phyloP scores from a whole-genome alignment of 306 rosid species.

The Vigna mungo region DNA sequence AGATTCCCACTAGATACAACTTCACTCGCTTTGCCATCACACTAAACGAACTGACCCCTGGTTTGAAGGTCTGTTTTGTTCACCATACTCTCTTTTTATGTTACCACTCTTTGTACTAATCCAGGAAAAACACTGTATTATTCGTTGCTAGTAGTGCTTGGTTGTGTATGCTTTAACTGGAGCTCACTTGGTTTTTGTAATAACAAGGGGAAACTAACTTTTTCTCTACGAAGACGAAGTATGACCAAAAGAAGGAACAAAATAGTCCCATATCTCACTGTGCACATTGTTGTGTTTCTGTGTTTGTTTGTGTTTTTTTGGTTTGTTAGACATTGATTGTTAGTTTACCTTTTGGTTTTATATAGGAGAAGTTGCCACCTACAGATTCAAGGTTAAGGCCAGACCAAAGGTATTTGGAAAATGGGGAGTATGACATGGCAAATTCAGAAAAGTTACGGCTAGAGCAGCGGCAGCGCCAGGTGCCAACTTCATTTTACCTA shows the following conservation, averaged over 20 bases:
- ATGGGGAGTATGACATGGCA: conserved; percentile 98
- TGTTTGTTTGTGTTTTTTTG: conserved; percentile 5
- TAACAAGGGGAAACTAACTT: background rate
- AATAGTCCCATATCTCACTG: conserved; percentile 1
- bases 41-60: conserved; percentile 86
- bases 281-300: background rate
- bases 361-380: conserved; percentile 94
- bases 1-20: conserved; percentile 84
- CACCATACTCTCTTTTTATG: conserved; percentile 30
- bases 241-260: background rate
- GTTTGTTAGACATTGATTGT: conserved; percentile 31
- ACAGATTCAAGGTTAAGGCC: conserved; percentile 99
- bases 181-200: conserved; percentile 20
- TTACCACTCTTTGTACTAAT: conserved; percentile 18
- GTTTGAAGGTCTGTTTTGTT: conserved; percentile 77
- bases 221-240: background rate
- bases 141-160: conserved; percentile 18
- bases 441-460: conserved; percentile 89
- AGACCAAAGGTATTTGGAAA: conserved; percentile 95
- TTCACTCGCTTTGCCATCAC: conserved; percentile 96
- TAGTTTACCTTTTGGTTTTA: conserved; percentile 30
- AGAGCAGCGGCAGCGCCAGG: conserved; percentile 99
- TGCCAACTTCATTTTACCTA: conserved; percentile 42
- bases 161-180: conserved; percentile 3
- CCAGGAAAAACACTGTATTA: conserved; percentile 13